Conservation (phyloP, 202 grass and related monocot genomes). For the Cymbopogon flexuosus region DNA sequence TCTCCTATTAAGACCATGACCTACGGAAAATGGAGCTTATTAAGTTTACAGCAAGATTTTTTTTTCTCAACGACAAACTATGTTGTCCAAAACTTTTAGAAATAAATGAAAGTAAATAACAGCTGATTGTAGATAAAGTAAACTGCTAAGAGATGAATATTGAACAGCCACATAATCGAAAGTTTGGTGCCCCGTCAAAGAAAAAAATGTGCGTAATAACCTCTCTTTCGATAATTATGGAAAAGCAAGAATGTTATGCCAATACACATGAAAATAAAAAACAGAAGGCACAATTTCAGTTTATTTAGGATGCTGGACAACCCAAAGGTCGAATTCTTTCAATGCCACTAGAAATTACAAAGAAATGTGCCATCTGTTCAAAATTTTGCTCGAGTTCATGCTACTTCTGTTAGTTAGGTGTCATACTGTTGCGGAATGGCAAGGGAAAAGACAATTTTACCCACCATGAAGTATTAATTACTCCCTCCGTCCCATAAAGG, state of each 20-base stretch:
- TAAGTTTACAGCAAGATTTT: not conserved
- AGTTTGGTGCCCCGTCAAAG: not conserved
- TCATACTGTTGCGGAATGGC: not conserved
- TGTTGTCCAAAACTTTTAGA: not conserved
- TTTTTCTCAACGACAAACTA: not conserved
- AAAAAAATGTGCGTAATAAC: not conserved
- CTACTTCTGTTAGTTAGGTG: not conserved
- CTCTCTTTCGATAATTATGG: not conserved
- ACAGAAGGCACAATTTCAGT: not conserved
- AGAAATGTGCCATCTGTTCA: not conserved
- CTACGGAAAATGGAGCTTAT: conserved; percentile 34
- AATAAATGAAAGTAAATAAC: conserved; percentile 1
- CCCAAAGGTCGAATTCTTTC: not conserved
- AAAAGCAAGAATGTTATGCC: not conserved
- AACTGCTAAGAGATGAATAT: not conserved
- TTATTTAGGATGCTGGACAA: not conserved
- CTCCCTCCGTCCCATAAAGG: too few species aligned
- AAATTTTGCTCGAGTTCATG: not conserved
- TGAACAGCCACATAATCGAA: conserved; percentile 5
- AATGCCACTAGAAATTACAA: not conserved
- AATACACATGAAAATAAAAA: not conserved
- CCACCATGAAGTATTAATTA: not conserved
- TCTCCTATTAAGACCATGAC: conserved; percentile 90
- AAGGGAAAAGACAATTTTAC: not conserved
- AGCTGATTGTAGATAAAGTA: not conserved